These are phyloP conservation scores for Hura crepitans DNA, from an alignment of 441 rosid species.

Conservation along the genomic window DNA sequence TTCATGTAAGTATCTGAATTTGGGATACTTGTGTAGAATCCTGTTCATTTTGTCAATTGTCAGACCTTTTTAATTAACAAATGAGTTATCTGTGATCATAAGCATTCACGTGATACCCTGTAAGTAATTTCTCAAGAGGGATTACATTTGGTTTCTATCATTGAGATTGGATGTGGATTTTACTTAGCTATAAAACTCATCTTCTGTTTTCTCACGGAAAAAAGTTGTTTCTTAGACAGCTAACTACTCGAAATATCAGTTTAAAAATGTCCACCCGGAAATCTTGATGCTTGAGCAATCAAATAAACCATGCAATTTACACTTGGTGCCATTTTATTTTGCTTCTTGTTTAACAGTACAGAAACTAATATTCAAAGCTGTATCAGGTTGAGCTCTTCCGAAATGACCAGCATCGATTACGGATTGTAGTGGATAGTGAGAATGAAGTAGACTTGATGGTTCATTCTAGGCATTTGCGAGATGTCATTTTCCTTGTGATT, in stretches of 20 bases:
- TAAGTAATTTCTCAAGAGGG: neutral
- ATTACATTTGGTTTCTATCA: neutral
- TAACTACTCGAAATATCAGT: too few species aligned
- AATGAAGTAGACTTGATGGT: constrained; percentile 78
- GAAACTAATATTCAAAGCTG: constrained; percentile 9
- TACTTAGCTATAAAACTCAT: neutral
- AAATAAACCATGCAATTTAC: neutral
- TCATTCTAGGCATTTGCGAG: constrained; percentile 73
- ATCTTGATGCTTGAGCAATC: neutral
- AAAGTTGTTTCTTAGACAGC: neutral
- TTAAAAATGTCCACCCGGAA: neutral
- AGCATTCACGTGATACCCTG: neutral
- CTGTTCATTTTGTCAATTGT: neutral
- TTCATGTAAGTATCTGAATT: constrained; percentile 59
- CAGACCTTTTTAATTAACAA: neutral
- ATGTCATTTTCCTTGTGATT: constrained; percentile 72
- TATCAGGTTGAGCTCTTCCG: constrained; percentile 80
- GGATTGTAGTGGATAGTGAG: constrained; percentile 87
- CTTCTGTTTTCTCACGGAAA: neutral
- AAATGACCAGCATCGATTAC: constrained; percentile 70
- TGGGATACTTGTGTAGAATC: neutral
- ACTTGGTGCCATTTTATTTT: neutral
- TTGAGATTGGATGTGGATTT: neutral
- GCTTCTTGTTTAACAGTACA: neutral
- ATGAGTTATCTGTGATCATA: neutral